Conservation (phyloP, 2,329 filamentous ascomycete species). For the Ascochyta lentis region DNA sequence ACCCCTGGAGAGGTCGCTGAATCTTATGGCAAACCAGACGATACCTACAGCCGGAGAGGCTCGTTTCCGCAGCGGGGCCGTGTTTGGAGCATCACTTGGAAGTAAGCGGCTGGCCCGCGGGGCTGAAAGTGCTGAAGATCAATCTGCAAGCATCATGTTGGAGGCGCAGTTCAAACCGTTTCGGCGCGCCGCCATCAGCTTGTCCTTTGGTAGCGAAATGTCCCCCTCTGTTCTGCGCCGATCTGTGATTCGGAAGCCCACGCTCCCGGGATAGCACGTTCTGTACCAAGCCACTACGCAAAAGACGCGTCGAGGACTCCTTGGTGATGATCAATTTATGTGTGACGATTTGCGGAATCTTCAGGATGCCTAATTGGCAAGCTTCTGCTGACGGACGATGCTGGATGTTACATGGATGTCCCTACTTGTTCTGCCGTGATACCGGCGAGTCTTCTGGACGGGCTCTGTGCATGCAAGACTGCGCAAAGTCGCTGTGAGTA, state of each 20-base stretch:
- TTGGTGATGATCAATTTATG: not conserved
- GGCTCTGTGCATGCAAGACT: too few relatives aligned
- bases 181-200: not conserved
- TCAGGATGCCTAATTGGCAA: not conserved
- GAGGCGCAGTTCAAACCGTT: not conserved
- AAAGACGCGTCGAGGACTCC: not conserved
- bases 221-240: not conserved
- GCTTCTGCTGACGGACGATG: not conserved
- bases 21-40: not conserved
- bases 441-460: not conserved
- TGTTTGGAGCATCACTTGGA: constrained; percentile 2
- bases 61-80: constrained; percentile 10
- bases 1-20: not conserved
- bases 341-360: not conserved
- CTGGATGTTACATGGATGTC: not conserved
- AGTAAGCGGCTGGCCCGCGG: constrained; percentile 3
- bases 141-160: constrained; percentile 7
- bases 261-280: constrained; percentile 1
- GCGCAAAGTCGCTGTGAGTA: too few relatives aligned
- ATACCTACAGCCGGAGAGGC: constrained; percentile 1
- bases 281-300: not conserved
- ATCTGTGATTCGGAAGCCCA: constrained; percentile 4
- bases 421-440: not conserved
- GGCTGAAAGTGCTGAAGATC: constrained; percentile 8
- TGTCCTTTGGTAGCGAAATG: not conserved